Base-by-base conservation (phyloP, 225 moss, liverwort and hornwort genomes). In the Physcomitrium patens region DNA sequence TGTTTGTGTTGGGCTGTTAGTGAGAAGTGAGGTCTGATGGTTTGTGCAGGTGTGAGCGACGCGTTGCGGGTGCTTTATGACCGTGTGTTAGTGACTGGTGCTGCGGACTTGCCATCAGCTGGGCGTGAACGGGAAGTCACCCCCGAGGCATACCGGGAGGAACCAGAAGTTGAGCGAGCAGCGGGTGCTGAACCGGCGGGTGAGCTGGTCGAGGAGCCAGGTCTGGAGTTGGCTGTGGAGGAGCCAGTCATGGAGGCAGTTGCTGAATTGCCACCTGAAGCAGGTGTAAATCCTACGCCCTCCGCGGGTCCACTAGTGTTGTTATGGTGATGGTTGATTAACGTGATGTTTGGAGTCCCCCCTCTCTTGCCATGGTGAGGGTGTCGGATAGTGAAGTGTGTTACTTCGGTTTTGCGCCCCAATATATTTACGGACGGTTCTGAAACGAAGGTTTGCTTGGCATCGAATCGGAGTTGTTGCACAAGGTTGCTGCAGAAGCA, bases 71-170 rank as follows among this genome's bases (percentile, higher is more conserved):
- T 78, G 43, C 79, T 95, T 59, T 93, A 82, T 73, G 71, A 81
- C 65, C 91, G 90, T 48, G 77, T 99, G 31, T 86, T 93, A 77
- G 91, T 99, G 37, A 80, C 81, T 31, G 97, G 93, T 64, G 86
- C 75, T 67, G 90, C 97, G 23, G 84, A 84, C 70, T 82, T 95
- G 54, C 94, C 95, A 42, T 73, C 84, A 77, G 89, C 87, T 81
- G 89, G 80, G 41, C 72, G 68, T 48, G 60, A 68, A 76, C 78
- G 68, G 56, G 80, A 84, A 60, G 69, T 73, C 48, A 78, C 76
- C 42, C 80, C 79, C 10, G 83, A 81, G 47, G 65, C 63, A 43
- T 1, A 24, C 24, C n/a, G 67, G 65, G 68, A 55, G 22, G 80
- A 79, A 71, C 54, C 76, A 68, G 83, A 86, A 50, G 88, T 74